These are phyloP conservation scores for Fusarium begoniae DNA, from an alignment of 2,329 filamentous ascomycete genomes.

Conservation along the genomic window DNA sequence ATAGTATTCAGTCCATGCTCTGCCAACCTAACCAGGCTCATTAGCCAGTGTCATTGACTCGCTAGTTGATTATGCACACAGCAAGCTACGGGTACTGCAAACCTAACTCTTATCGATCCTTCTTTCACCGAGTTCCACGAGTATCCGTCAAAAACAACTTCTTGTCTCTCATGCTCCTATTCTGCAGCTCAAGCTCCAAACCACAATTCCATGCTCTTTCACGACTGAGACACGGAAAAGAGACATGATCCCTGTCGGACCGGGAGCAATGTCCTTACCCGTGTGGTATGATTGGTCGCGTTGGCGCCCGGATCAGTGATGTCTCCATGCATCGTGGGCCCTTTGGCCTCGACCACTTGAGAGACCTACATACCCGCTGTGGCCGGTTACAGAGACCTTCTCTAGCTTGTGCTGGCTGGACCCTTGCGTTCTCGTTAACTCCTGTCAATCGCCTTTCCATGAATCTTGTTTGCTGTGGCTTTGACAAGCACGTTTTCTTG, in stretches of 20 bases:
- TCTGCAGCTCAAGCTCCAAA: constrained; percentile 1
- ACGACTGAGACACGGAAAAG: constrained; percentile 28
- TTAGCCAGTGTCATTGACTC: neutral
- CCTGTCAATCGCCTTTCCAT: neutral
- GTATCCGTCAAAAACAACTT: constrained; percentile 1
- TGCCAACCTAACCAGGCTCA: neutral
- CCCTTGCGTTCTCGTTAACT: constrained; percentile 23
- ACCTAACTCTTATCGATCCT: neutral
- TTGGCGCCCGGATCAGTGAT: constrained; percentile 48
- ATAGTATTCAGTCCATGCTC: neutral
- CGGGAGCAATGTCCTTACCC: constrained; percentile 25
- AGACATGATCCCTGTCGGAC: constrained; percentile 30
- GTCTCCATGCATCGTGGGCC: constrained; percentile 39
- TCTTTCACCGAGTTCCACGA: neutral
- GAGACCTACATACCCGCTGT: constrained; percentile 44
- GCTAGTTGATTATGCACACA: neutral
- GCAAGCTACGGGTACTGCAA: neutral
- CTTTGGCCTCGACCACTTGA: constrained; percentile 36
- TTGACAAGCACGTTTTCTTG: constrained; percentile 3
- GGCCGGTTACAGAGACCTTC: constrained; percentile 32
- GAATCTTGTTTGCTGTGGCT: constrained; percentile 14
- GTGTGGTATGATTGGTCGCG: constrained; percentile 45
- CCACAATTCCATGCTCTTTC: constrained; percentile 13
- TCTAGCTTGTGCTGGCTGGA: constrained; percentile 17
- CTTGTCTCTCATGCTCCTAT: neutral